Base-by-base conservation (phyloP, 257 asterid species). In the Parsonsia alboflavescens region DNA sequence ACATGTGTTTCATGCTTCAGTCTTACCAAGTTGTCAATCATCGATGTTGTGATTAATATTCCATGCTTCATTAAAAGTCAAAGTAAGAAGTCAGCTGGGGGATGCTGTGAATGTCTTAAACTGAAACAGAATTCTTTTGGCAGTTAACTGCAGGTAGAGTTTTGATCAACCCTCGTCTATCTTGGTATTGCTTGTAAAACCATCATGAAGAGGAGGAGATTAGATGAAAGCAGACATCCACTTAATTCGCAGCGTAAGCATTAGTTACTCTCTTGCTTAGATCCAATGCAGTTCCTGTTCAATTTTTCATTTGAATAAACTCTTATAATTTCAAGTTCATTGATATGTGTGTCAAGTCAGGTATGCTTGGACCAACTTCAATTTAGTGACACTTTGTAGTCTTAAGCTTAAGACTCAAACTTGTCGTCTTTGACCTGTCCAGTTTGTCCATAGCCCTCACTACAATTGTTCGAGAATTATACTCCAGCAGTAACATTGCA, bases 161-260 rank as follows among this genome's bases (percentile, higher is more conserved):
- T 50, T 26, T 72, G 49, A 39, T 75, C 50, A 39, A 74, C 52
- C 62, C 4, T 42, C 36, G n/a, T 42, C 12, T 61, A 36, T 24
- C 53, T 68, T 64, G 73, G 64, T 70, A 41, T 46, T 28, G 62
- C 59, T 72, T 49, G 54, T 22, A 65, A 52, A 79, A 84, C 68
- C 77, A 64, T 68, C 86, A 87, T 88, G 97, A 90, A 87, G 90
- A 92, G 88, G 86, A 82, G 83, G 84, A 75, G 70, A 62, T 42
- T 90, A 42, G 89, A 90, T 82, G 89, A 86, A 70, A 82, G 30
- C 72, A 74, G 79, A 53, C 96, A 87, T 84, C 93, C 88, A 41
- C 75, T 92, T 73, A 86, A 83, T 84, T 79, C 86, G 53, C 70
- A 84, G 22, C 96, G 97, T 92, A 87, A 84, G 97, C 79, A 74